phyloP scores from a whole-genome alignment of 306 rosid species.

The Begonia masoniana region DNA sequence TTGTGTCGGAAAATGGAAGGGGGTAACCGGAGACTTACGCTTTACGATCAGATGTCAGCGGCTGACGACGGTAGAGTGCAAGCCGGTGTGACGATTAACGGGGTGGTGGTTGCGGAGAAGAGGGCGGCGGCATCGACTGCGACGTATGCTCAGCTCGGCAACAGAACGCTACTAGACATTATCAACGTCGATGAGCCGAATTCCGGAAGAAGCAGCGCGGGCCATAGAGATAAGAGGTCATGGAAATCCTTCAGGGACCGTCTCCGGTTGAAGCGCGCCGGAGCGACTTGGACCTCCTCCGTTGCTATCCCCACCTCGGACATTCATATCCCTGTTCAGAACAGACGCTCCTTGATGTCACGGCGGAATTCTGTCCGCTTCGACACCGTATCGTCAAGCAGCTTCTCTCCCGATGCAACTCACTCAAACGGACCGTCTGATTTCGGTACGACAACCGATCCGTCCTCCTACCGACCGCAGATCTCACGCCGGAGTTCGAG shows the following conservation, averaged over 20 bases:
- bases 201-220: constrained; percentile 14
- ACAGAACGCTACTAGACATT: constrained; percentile 52
- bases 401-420: constrained; percentile 11
- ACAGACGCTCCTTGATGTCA: constrained; percentile 14
- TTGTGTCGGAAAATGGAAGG: constrained; percentile 22
- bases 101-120: constrained; percentile 24
- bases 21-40: constrained; percentile 41
- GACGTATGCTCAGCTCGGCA: constrained; percentile 10
- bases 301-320: constrained; percentile 50
- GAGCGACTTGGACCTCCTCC: constrained; percentile 61
- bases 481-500: constrained; percentile 16
- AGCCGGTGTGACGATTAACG: constrained; percentile 56
- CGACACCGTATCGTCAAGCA: not conserved
- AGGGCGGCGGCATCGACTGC: constrained; percentile 2
- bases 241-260: constrained; percentile 72
- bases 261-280: constrained; percentile 53
- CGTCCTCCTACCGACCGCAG: constrained; percentile 2
- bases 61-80: constrained; percentile 16
- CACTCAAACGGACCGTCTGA: constrained; percentile 4
- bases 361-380: constrained; percentile 7
- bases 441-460: not conserved
- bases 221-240: constrained; percentile 36
- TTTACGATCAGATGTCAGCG: constrained; percentile 70
- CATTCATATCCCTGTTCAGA: constrained; percentile 18
- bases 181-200: constrained; percentile 36